Percentiles rank a stretch among this genome's conserved stretches.
phyloP scores from a whole-genome alignment of 192 early-diverging fungal genomes.

The Oehlia diaphana region DNA sequence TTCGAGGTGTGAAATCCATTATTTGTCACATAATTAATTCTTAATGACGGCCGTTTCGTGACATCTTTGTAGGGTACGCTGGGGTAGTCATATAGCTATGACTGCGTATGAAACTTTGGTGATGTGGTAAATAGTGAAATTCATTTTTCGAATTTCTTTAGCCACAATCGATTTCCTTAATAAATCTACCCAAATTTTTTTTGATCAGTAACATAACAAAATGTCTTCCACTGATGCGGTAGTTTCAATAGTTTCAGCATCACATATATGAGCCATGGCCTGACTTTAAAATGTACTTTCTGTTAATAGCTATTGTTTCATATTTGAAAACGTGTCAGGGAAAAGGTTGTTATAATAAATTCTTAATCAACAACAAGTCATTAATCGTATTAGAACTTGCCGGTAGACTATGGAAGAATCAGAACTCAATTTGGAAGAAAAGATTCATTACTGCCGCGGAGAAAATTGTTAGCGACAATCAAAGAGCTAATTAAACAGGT shows the following conservation, averaged over 20 bases:
- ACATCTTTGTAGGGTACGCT: too few relatives aligned
- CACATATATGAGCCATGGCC: not conserved
- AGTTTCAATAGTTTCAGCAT: not conserved
- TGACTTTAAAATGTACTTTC: constrained; percentile 9
- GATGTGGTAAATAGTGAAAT: too few relatives aligned
- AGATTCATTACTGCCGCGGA: constrained; percentile 9
- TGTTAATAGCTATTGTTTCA: not conserved
- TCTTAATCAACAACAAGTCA: constrained; percentile 10
- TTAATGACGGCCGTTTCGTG: too few relatives aligned
- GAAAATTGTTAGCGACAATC: constrained; percentile 13
- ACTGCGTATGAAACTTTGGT: too few relatives aligned
- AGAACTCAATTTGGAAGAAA: constrained; percentile 20
- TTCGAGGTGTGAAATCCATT: too few relatives aligned
- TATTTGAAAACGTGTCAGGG: constrained; percentile 13
- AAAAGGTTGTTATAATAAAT: not conserved
- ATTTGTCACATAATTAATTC: too few relatives aligned
- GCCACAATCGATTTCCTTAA: too few relatives aligned
- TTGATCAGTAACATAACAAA: too few relatives aligned
- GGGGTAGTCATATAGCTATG: too few relatives aligned
- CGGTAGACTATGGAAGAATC: constrained; percentile 5
- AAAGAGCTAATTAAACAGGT: constrained; percentile 26
- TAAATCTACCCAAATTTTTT: too few relatives aligned
- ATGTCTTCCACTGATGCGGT: too few relatives aligned
- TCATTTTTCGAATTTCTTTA: too few relatives aligned
- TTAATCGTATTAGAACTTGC: constrained; percentile 14